Base-by-base conservation (phyloP, 176 grass and related monocot genomes). In the Paspalum vaginatum region DNA sequence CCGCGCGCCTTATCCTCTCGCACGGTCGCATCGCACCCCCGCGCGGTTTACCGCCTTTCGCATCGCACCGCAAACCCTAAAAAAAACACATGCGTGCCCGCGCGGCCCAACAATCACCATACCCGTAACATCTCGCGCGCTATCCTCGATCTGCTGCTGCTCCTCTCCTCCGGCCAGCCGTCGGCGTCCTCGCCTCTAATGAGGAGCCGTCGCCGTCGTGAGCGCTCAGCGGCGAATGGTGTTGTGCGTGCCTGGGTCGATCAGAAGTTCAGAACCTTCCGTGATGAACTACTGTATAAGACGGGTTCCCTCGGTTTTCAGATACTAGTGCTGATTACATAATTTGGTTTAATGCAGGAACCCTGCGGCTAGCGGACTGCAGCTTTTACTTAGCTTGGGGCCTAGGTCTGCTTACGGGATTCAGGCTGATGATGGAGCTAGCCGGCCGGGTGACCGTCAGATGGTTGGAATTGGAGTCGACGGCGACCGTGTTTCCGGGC, bases 51-150 rank as follows among this genome's bases (percentile, higher is more conserved):
- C 7, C 40, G 12, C 46, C 2, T 8, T 22, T 3, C 20, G 4
- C 15, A 8, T n/a, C 7, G 40, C 24, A 51, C 26, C 45, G 44
- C n/a, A n/a, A n/a, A n/a, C n/a, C n/a, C n/a, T n/a, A n/a, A n/a
- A n/a, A n/a, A n/a, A n/a, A 15, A 38, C 59, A 20, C 16, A 11
- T 17, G 6, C 81, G 3, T 32, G 6, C 80, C 5, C 12, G 21
- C 63, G 37, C 58, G 14, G 54, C 12, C 56, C 0, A 61, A 81
- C n/a, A 59, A 40, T 71, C 79, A 72, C 67, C 79, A 13, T 73
- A 82, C 20, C 79, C n/a, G 57, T 82, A 62, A 52, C 68, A 63
- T 51, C 57, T 61, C 56, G 56, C 68, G 62, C 37, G 56, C 27
- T 73, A 82, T 63, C 80, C 46, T 49, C 22, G 16, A 2, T 49